These are phyloP conservation scores for Hygrocybe coccinea DNA, from an alignment of 768 basidiomycete species.

Conservation along the genomic window DNA sequence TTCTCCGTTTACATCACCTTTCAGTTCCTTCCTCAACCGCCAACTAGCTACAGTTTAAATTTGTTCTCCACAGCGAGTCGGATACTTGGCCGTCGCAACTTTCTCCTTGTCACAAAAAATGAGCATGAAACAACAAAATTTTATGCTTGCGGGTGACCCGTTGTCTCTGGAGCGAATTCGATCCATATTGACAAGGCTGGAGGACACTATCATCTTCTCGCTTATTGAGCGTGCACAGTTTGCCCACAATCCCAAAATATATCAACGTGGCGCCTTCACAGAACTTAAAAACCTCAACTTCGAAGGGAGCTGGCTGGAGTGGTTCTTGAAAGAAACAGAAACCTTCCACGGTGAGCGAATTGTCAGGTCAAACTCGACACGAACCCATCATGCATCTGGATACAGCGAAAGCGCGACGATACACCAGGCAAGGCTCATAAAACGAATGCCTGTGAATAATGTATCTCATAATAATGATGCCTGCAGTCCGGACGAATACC, in stretches of 20 bases:
- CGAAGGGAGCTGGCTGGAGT: conserved; percentile 88
- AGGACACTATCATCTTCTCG: conserved; percentile 98
- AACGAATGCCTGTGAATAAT: background rate
- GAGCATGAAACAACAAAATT: conserved; percentile 60
- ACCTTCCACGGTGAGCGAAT: conserved; percentile 77
- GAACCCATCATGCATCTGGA: background rate
- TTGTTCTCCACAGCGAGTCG: too few relatives aligned
- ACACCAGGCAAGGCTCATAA: conserved; percentile 65
- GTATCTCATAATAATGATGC: background rate
- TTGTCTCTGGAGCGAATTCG: conserved; percentile 87
- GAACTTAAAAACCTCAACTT: conserved; percentile 74
- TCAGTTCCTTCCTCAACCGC: too few relatives aligned
- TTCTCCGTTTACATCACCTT: too few relatives aligned
- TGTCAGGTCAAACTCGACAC: conserved; percentile 9
- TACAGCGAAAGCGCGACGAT: conserved; percentile 88
- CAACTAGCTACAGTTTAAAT: too few relatives aligned
- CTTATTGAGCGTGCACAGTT: conserved; percentile 98
- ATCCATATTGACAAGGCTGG: conserved; percentile 79
- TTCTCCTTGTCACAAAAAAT: background rate
- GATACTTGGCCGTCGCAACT: too few relatives aligned
- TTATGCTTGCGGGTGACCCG: conserved; percentile 71
- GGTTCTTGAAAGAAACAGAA: conserved; percentile 96
- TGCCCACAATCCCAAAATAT: conserved; percentile 87
- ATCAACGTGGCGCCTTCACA: conserved; percentile 71
- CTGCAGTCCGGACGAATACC: conserved; percentile 92